Evolutionary conservation across 768 basidiomycete genomes (phyloP).

Genomic region (Boletales sp.): DNA sequence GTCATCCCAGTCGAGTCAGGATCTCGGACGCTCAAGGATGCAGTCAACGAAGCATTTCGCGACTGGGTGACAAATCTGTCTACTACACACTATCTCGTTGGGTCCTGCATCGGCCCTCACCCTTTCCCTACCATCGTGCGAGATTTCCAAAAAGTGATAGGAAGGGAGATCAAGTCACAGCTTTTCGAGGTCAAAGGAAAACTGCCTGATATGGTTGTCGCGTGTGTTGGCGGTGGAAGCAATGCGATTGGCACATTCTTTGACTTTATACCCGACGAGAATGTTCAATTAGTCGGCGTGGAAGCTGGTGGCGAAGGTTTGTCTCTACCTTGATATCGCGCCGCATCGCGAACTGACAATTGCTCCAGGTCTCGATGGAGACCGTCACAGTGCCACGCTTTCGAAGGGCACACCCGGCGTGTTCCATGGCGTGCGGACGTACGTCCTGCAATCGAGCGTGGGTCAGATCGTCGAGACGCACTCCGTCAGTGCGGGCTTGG

Average conservation of each 20-base stretch:
- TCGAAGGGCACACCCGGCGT: constrained; percentile 91
- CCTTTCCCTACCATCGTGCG: constrained; percentile 99
- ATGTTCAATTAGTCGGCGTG: constrained; percentile 85
- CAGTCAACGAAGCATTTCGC: constrained; percentile 96
- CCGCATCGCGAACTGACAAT: constrained; percentile 8
- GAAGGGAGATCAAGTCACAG: constrained; percentile 91
- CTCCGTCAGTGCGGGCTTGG: constrained; percentile 92
- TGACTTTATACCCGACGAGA: constrained; percentile 89
- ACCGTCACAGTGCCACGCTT: constrained; percentile 89
- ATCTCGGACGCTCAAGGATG: constrained; percentile 94
- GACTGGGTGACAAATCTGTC: constrained; percentile 98
- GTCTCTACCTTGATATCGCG: constrained; percentile 38
- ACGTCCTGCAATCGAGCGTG: constrained; percentile 81
- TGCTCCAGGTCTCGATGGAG: constrained; percentile 64
- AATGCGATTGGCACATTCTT: constrained; percentile 99
- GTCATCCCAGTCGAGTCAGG: constrained; percentile 94
- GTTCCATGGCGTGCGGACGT: constrained; percentile 93
- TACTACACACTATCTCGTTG: constrained; percentile 94
- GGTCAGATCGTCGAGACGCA: constrained; percentile 98
- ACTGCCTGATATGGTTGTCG: constrained; percentile 90
- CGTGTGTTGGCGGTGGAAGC: constrained; percentile 96
- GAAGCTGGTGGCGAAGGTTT: constrained; percentile 96
- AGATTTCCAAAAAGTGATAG: constrained; percentile 95
- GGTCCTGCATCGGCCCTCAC: constrained; percentile 96
- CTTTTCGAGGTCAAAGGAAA: constrained; percentile 69